phyloP scores from a whole-genome alignment of 345 rosid species.

The Pistacia integerrima region DNA sequence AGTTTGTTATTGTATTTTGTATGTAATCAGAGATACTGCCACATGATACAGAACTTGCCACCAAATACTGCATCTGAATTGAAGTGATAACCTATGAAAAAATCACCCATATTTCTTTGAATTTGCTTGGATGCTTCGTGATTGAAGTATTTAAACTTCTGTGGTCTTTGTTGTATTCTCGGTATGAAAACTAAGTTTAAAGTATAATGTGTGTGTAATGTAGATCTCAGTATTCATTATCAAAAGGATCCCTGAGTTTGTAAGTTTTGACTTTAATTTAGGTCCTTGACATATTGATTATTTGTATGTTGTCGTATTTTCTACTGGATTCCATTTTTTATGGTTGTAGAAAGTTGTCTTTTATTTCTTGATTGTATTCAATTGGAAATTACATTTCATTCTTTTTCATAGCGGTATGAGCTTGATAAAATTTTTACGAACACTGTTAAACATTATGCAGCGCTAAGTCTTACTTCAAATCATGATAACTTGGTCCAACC shows the following conservation, averaged over 20 bases:
- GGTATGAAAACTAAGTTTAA: neutral
- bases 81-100: neutral
- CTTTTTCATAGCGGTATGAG: neutral
- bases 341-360: neutral
- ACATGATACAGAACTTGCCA: neutral
- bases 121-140: neutral
- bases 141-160: neutral
- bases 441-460: conserved; percentile 47
- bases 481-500: conserved; percentile 34
- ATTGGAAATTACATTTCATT: neutral
- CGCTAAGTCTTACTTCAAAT: conserved; percentile 47
- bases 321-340: no score
- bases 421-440: conserved; percentile 3
- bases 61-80: neutral
- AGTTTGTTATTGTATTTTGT: neutral
- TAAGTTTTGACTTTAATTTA: neutral
- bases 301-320: neutral
- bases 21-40: neutral
- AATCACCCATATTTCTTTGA: neutral
- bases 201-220: neutral
- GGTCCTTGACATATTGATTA: neutral
- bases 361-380: neutral
- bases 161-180: neutral
- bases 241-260: neutral
- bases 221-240: neutral